Evolutionary conservation across 768 basidiomycete genomes (phyloP).

Genomic region (Phylloporus rhodoxanthus): DNA sequence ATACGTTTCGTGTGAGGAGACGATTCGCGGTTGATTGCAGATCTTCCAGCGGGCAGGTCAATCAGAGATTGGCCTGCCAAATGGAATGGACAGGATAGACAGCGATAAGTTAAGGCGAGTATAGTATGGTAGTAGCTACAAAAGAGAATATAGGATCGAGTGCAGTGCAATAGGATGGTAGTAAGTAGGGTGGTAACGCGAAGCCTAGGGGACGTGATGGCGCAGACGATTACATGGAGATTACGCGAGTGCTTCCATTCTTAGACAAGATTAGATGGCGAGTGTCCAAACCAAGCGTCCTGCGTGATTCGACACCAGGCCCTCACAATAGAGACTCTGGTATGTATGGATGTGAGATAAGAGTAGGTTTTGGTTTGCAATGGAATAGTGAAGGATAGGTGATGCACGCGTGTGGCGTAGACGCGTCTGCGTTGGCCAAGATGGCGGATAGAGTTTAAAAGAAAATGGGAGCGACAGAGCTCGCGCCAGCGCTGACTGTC

Average conservation of each 20-base stretch:
- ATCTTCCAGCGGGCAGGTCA: neutral
- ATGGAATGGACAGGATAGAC: neutral
- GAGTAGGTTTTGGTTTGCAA: neutral
- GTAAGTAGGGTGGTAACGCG: conserved; percentile 2
- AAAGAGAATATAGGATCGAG: neutral
- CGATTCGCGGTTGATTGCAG: neutral
- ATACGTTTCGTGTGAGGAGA: neutral
- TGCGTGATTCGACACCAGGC: neutral
- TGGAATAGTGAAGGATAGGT: neutral
- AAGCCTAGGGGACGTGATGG: neutral
- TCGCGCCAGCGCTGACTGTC: conserved; percentile 46
- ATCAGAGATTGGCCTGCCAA: neutral
- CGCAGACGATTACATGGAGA: conserved; percentile 7
- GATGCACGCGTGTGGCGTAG: neutral
- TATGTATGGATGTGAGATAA: neutral
- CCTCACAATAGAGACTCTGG: neutral
- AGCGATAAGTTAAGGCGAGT: neutral
- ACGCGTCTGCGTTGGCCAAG: conserved; percentile 2
- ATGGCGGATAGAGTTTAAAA: conserved; percentile 36
- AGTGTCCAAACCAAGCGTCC: conserved; percentile 6
- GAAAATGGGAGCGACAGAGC: conserved; percentile 50
- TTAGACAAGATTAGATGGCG: conserved; percentile 16
- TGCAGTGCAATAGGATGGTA: conserved; percentile 1
- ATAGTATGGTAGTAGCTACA: conserved; percentile 17
- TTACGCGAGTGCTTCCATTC: conserved; percentile 19